phyloP scores from a whole-genome alignment of 2,329 filamentous ascomycete species.

The Bimuria novae-zelandiae region DNA sequence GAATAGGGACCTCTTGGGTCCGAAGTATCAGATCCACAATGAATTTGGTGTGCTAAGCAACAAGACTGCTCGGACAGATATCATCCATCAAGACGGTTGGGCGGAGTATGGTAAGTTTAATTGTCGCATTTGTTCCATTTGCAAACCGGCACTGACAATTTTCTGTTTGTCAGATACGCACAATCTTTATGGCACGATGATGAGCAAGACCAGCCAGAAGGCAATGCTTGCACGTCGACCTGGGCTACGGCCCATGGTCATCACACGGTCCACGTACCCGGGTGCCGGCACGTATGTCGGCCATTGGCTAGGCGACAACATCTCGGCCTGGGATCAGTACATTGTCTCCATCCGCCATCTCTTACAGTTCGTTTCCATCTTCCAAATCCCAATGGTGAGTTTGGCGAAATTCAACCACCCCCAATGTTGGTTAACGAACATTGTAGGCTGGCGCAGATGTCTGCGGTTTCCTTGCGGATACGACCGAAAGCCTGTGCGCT shows the following conservation, averaged over 20 bases:
- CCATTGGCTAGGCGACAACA: conserved; percentile 63
- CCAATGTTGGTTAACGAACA: neutral
- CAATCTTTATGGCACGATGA: conserved; percentile 68
- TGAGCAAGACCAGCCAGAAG: conserved; percentile 67
- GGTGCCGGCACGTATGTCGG: conserved; percentile 67
- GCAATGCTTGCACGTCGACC: conserved; percentile 74
- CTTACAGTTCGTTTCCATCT: conserved; percentile 52
- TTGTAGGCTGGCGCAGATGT: conserved; percentile 64
- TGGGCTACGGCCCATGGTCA: conserved; percentile 67
- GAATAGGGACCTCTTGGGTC: conserved; percentile 65
- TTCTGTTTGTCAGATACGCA: neutral
- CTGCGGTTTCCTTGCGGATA: conserved; percentile 72
- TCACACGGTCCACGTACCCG: conserved; percentile 77
- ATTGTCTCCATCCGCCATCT: conserved; percentile 46
- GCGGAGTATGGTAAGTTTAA: conserved; percentile 61
- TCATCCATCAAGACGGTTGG: conserved; percentile 69
- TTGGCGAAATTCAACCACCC: too few relatives aligned
- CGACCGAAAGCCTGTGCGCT: conserved; percentile 70
- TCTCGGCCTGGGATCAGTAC: conserved; percentile 51
- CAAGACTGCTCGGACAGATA: conserved; percentile 65
- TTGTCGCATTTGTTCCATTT: neutral
- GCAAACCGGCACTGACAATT: neutral
- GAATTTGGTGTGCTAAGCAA: conserved; percentile 51
- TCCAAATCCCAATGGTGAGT: conserved; percentile 51
- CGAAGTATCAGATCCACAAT: conserved; percentile 70